Evolutionary conservation across 345 rosid genomes (phyloP).

Genomic region (Stellera chamaejasme): DNA sequence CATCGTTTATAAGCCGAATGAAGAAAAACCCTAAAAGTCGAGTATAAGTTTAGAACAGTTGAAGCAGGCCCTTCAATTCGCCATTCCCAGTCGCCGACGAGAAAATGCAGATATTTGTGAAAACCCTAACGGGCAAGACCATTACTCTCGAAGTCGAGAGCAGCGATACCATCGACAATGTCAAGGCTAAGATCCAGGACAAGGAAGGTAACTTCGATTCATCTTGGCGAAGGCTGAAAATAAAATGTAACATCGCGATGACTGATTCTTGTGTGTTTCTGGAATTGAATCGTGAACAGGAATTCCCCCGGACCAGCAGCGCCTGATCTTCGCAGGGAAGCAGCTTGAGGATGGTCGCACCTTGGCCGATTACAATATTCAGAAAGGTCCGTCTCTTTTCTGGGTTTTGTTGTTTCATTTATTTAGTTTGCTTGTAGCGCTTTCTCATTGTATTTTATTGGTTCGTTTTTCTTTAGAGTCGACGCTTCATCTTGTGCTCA

Average conservation of each 20-base stretch:
- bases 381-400: constrained; percentile 40
- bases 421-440: background rate
- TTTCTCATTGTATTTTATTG: background rate
- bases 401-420: background rate
- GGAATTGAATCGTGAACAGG: constrained; percentile 22
- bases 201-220: constrained; percentile 46
- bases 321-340: constrained; percentile 84
- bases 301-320: constrained; percentile 90
- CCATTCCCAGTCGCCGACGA: background rate
- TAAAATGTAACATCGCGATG: background rate
- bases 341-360: constrained; percentile 96
- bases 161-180: constrained; percentile 84
- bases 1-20: no score
- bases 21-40: constrained; percentile 12
- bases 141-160: constrained; percentile 94
- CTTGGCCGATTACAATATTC: constrained; percentile 84
- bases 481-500: constrained; percentile 76
- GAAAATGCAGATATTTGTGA: constrained; percentile 89
- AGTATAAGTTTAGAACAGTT: constrained; percentile 8
- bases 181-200: constrained; percentile 89
- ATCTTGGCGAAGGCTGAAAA: no score
- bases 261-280: background rate
- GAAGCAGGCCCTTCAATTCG: background rate
- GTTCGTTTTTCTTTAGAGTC: constrained; percentile 33
- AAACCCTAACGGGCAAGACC: constrained; percentile 89